A percentile compares a stretch with the other conserved stretches of the same genome.
phyloP scores from a whole-genome alignment of 2,329 filamentous ascomycete species.

The Calonectria hawksworthii region DNA sequence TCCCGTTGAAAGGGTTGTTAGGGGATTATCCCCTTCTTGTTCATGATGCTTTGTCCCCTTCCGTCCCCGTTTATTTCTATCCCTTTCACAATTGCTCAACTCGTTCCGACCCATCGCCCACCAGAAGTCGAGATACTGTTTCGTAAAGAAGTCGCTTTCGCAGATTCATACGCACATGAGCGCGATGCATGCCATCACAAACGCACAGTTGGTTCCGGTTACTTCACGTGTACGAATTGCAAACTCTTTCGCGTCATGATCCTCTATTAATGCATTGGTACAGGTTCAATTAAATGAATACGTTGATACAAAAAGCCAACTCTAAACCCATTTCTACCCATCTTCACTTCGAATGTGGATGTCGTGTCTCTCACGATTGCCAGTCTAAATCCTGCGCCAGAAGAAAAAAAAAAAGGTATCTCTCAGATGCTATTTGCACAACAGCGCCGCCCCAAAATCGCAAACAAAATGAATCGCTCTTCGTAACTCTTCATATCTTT shows the following conservation, averaged over 20 bases:
- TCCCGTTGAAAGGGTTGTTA: too few relatives aligned
- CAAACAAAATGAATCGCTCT: constrained; percentile 29
- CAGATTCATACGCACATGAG: too few relatives aligned
- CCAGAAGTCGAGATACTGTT: too few relatives aligned
- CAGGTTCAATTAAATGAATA: not conserved
- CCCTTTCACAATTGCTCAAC: too few relatives aligned
- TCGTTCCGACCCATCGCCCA: too few relatives aligned
- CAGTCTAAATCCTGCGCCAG: constrained; percentile 10
- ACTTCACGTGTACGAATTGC: not conserved
- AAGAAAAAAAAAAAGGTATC: constrained; percentile 29
- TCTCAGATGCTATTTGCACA: constrained; percentile 22
- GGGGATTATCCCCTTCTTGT: too few relatives aligned
- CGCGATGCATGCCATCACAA: not conserved
- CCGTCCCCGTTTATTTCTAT: too few relatives aligned
- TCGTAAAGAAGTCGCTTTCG: too few relatives aligned
- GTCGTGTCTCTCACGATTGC: not conserved
- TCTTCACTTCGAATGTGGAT: not conserved
- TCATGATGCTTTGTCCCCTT: too few relatives aligned
- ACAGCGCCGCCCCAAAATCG: not conserved
- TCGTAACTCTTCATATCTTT: constrained; percentile 32
- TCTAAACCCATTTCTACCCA: not conserved
- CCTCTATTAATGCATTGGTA: not conserved
- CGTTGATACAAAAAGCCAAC: not conserved
- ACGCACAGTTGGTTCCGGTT: not conserved
- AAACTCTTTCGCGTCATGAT: too few relatives aligned